Conservation (phyloP, 345 rosid genomes). For the Hibiscus syriacus region DNA sequence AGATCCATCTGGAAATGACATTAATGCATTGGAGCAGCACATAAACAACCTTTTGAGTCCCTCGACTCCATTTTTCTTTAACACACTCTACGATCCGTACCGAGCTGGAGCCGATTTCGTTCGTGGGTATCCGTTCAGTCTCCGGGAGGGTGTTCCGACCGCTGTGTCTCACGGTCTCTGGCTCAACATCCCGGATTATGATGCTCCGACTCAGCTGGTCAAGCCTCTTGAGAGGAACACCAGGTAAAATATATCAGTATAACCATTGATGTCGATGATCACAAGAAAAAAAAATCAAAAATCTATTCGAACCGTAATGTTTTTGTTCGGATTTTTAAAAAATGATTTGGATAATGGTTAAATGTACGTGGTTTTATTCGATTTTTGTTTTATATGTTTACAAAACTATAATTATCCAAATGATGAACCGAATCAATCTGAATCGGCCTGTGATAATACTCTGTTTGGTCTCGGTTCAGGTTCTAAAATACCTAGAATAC, state of each 20-base stretch:
- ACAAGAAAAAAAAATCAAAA: too few relatives aligned
- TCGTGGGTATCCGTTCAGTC: slow-evolving; percentile 91
- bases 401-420: too few relatives aligned
- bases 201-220: slow-evolving; percentile 91
- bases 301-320: too few relatives aligned
- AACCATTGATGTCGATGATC: not conserved
- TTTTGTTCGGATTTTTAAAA: too few relatives aligned
- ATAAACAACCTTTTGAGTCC: slow-evolving; percentile 71
- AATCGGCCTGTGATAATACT: too few relatives aligned
- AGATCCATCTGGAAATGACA: slow-evolving; percentile 75
- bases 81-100: slow-evolving; percentile 84
- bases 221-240: slow-evolving; percentile 86
- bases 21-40: slow-evolving; percentile 89
- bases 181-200: slow-evolving; percentile 94
- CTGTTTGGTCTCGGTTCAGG: too few relatives aligned
- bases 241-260: slow-evolving; percentile 29
- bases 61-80: slow-evolving; percentile 77
- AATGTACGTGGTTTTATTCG: too few relatives aligned
- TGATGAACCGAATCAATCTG: too few relatives aligned
- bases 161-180: slow-evolving; percentile 90
- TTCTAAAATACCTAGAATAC: too few relatives aligned
- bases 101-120: slow-evolving; percentile 78
- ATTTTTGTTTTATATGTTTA: too few relatives aligned
- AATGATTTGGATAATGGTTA: too few relatives aligned
- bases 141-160: slow-evolving; percentile 79